Evolutionary conservation across 106 monocot species (phyloP), one percentile per base, ranked within the genome.

Genomic region (Agapanthus africanus): DNA sequence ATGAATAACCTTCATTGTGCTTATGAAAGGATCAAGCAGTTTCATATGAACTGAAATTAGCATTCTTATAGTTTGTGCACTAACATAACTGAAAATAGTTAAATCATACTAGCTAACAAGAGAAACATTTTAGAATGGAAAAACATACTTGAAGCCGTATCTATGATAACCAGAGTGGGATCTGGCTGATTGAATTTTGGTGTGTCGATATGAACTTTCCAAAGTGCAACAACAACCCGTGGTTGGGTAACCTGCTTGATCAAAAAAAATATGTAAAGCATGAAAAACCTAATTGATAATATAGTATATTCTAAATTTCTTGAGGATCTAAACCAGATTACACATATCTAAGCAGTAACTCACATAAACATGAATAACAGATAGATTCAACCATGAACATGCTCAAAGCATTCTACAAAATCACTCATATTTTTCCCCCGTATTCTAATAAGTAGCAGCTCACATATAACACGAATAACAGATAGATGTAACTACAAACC

Each of bases 121-220:
- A 61, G 36, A 61, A 4, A 18, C 22, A 18, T 8, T 36, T 36
- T 34, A 5, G 8, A 36, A 61, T 34, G 2, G 64, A 64, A 19
- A 0, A 40, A 68, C 68, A 50, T 78, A 97, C 97, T 91, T 74
- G 73, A 77, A 30, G 54, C 40, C 40, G 80, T 92, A 46, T 92
- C 91, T 56, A 89, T 49, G 63, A 97, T 82, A 66, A 80, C 62
- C 67, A 97, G 51, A 31, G 78, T 33, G 74, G 86, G 86, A 77
- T 97, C 88, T 76, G 74, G 1, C 54, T 83, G 97, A 39, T 63
- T 87, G 59, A 87, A 72, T 30, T 82, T 83, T 31, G 84, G 82
- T 38, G 83, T 82, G 54, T 89, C 88, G 52, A 97, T 74, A 8
- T 80, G 78, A 50, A 37, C 79, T 75, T 92, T 97, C 84, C 80